Evolutionary conservation across 345 rosid species (phyloP), one percentile per base, ranked within the genome.

Genomic region (Carallia brachiata): DNA sequence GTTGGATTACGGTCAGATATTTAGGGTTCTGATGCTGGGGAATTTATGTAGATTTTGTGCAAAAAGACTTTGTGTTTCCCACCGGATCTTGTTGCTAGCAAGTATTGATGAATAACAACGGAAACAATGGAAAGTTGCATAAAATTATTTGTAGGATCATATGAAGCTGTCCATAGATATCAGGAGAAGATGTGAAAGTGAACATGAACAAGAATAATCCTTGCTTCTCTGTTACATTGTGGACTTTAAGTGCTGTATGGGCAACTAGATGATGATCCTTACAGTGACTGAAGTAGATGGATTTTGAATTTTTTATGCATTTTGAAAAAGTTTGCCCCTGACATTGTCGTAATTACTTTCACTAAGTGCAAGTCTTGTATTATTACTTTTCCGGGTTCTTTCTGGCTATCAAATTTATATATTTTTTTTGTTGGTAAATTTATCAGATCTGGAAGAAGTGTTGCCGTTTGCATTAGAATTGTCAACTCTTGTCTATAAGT

Each of bases 391-490:
- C 50, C 3, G 12, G 6, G 44, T 59, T 72, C 57, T 67, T 57
- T 67, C 69, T 54, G 48, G 36, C 53, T 34, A 61, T n/a, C 31
- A 67, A 65, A 68, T 65, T 58, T 6, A 12, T 36, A 7, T 44
- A 31, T 23, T 36, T 36, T 13, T 28, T 30, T 37, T 53, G 13
- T n/a, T 13, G 7, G 39, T 58, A 59, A 23, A 44, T 23, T 65
- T 74, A 53, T 50, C 63, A 70, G 70, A 31, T 70, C 37, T n/a
- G 6, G 39, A 28, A 62, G 48, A 60, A 65, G 66, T 18, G 63
- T 78, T 71, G 67, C 31, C 15, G 28, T 54, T 36, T 70, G 63
- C 52, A 36, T 72, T 84, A 79, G 36, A 68, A 67, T 44, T 74
- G 72, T 77, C 79, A 70, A 34, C 6, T 37, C 61, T 37, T 70